These are phyloP conservation scores for Larix sibirica DNA, from an alignment of 83 land plant genomes.

Conservation along the genomic window DNA sequence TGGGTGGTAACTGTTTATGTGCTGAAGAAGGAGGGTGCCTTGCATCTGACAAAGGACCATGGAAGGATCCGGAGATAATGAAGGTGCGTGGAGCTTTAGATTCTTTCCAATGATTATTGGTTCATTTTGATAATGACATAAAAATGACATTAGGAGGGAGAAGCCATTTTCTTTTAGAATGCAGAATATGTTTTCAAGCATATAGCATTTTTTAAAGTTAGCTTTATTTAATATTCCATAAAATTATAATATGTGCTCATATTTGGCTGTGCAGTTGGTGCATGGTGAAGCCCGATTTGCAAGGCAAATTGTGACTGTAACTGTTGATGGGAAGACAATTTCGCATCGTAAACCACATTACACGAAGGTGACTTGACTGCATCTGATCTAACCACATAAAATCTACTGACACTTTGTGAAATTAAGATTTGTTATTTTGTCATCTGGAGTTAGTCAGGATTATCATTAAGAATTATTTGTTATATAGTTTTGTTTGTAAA, in stretches of 20 bases:
- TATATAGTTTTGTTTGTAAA: conserved; percentile 7
- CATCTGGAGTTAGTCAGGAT: background rate
- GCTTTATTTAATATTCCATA: no score
- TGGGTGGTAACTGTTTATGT: conserved; percentile 92
- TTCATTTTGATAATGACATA: background rate
- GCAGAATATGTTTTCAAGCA: background rate
- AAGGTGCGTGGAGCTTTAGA: conserved; percentile 39
- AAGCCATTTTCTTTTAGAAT: background rate
- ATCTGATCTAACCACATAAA: background rate
- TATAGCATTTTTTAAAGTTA: background rate
- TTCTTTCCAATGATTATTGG: background rate
- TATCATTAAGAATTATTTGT: background rate
- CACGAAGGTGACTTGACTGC: conserved; percentile 32
- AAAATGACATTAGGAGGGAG: background rate
- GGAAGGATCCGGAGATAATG: conserved; percentile 87
- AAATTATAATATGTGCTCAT: no score
- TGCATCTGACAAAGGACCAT: conserved; percentile 90
- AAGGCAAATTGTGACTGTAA: conserved; percentile 33
- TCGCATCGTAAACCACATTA: conserved; percentile 30
- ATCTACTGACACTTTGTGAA: background rate
- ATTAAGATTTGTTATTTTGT: background rate
- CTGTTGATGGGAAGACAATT: conserved; percentile 36
- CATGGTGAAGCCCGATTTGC: conserved; percentile 38
- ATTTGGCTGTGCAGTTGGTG: conserved; percentile 42
- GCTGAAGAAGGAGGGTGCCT: conserved; percentile 85